phyloP scores from a whole-genome alignment of 176 grass and related monocot species.

The Paspalum notatum region DNA sequence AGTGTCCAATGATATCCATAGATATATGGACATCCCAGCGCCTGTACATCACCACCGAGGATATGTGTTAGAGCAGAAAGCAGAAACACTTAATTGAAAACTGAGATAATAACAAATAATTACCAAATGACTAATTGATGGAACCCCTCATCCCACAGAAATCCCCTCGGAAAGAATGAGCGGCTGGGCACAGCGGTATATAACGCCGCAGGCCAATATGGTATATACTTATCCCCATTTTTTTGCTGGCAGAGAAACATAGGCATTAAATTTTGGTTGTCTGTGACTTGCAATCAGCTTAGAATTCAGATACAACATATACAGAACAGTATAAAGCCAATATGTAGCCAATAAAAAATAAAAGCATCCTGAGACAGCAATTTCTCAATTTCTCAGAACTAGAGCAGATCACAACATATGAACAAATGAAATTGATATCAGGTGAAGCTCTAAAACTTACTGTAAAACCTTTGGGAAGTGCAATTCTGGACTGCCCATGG shows the following conservation, averaged over 20 bases:
- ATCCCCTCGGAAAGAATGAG: constrained; percentile 95
- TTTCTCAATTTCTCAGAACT: constrained; percentile 10
- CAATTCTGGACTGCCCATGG: constrained; percentile 94
- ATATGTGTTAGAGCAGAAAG: constrained; percentile 22
- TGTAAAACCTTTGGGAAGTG: constrained; percentile 79
- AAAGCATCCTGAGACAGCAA: background rate
- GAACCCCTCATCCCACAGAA: constrained; percentile 98
- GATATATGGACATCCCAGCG: constrained; percentile 95
- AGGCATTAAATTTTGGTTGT: constrained; percentile 28
- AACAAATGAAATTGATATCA: constrained; percentile 31
- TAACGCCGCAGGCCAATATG: constrained; percentile 86
- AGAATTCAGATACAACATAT: constrained; percentile 17
- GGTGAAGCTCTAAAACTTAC: constrained; percentile 70
- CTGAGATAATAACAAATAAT: constrained; percentile 28
- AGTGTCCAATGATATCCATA: constrained; percentile 96
- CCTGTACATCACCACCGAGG: constrained; percentile 50
- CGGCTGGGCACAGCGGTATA: constrained; percentile 97
- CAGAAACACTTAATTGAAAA: constrained; percentile 19
- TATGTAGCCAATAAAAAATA: background rate
- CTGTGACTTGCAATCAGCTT: background rate
- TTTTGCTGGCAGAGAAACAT: constrained; percentile 72
- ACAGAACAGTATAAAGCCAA: constrained; percentile 17
- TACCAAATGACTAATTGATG: constrained; percentile 93
- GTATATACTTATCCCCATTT: constrained; percentile 86
- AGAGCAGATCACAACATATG: constrained; percentile 18